Percentiles rank a stretch among this genome's conserved stretches.
These are phyloP conservation scores for Colletotrichum agaves DNA, from an alignment of 2,329 filamentous ascomycete species.

Conservation along the genomic window DNA sequence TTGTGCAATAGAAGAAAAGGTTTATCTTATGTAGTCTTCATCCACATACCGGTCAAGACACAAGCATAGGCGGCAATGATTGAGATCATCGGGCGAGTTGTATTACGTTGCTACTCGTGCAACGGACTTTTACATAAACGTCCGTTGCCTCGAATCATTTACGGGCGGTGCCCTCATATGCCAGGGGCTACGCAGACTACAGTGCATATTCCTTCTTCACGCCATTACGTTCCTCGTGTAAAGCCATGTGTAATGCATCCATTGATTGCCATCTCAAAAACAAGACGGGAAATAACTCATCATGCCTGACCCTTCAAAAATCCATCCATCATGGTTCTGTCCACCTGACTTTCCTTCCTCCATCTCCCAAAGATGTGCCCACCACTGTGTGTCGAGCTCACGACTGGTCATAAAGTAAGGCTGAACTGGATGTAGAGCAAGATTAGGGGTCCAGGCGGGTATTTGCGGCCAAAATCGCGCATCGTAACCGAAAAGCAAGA, in stretches of 20 bases:
- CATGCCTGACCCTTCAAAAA: conserved; percentile 43
- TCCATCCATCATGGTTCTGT: conserved; percentile 16
- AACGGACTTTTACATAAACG: neutral
- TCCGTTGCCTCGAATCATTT: neutral
- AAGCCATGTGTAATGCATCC: conserved; percentile 34
- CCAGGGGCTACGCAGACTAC: conserved; percentile 9
- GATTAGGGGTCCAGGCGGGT: conserved; percentile 49
- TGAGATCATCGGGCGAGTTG: too few species aligned
- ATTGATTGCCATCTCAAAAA: conserved; percentile 47
- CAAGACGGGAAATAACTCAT: conserved; percentile 46
- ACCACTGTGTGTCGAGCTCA: conserved; percentile 23
- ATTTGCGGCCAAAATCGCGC: conserved; percentile 56
- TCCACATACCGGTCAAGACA: too few species aligned
- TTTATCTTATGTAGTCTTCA: too few species aligned
- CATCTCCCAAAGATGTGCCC: conserved; percentile 29
- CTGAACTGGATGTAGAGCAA: conserved; percentile 37
- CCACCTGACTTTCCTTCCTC: conserved; percentile 21
- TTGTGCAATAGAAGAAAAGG: too few species aligned
- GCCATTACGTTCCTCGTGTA: conserved; percentile 33
- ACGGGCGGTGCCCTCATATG: conserved; percentile 4
- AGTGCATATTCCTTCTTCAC: conserved; percentile 10
- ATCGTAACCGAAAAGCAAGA: conserved; percentile 34
- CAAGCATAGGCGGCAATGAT: too few species aligned
- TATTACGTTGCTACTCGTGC: neutral
- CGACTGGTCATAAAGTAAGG: conserved; percentile 39